These are phyloP conservation scores for Pythium volutum DNA, from an alignment of 352 stramenopile genomes.

Conservation along the genomic window DNA sequence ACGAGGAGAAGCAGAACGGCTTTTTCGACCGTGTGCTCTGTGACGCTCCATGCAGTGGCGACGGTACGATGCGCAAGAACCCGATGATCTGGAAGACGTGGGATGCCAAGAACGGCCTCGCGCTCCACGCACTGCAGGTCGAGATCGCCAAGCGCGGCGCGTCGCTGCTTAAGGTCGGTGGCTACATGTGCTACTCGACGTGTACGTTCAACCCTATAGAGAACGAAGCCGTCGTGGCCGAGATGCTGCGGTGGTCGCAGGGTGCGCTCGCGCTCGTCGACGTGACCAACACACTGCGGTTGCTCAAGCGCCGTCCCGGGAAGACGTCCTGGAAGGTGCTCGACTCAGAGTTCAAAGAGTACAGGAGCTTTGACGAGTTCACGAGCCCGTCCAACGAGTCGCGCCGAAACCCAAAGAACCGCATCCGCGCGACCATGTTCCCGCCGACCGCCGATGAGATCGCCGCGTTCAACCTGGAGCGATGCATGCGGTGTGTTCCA, in stretches of 20 bases:
- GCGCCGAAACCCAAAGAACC: slow-evolving; percentile 79
- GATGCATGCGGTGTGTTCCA: slow-evolving; percentile 96
- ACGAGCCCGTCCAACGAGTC: slow-evolving; percentile 50
- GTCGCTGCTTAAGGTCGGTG: slow-evolving; percentile 90
- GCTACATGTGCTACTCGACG: slow-evolving; percentile 95
- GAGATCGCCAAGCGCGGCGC: slow-evolving; percentile 93
- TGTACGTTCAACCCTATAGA: slow-evolving; percentile 99
- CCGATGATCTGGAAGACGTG: slow-evolving; percentile 95
- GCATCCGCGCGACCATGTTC: slow-evolving; percentile 87
- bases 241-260: slow-evolving; percentile 91
- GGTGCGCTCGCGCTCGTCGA: slow-evolving; percentile 92
- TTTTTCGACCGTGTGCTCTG: slow-evolving; percentile 99
- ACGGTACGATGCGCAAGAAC: slow-evolving; percentile 99
- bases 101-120: slow-evolving; percentile 88
- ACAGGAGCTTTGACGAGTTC: slow-evolving; percentile 69
- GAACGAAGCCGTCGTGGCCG: slow-evolving; percentile 98
- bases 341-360: slow-evolving; percentile 82
- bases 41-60: slow-evolving; percentile 98
- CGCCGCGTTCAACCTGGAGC: slow-evolving; percentile 80
- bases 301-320: slow-evolving; percentile 86
- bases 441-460: slow-evolving; percentile 81
- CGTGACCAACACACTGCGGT: slow-evolving; percentile 63
- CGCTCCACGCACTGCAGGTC: slow-evolving; percentile 94
- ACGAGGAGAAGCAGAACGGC: slow-evolving; percentile 50
- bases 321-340: slow-evolving; percentile 93